phyloP scores from a whole-genome alignment of 2,329 filamentous ascomycete genomes.

The Penicillium verrucosum region DNA sequence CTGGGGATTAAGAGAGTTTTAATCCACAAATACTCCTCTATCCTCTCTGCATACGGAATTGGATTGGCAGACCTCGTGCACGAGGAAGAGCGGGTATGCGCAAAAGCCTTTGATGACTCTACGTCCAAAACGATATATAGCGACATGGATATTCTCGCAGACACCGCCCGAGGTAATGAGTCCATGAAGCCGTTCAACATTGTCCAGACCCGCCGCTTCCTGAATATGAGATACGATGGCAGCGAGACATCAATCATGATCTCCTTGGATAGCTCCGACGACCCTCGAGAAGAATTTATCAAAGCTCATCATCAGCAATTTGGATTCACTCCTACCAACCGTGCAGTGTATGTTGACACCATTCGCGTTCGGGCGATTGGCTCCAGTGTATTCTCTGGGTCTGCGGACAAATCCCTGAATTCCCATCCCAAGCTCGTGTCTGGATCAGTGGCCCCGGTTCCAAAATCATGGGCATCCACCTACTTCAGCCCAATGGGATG shows the following conservation, averaged over 20 bases:
- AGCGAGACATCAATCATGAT: conserved; percentile 47
- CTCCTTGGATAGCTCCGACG: conserved; percentile 33
- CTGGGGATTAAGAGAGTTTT: conserved; percentile 77
- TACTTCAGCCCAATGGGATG: conserved; percentile 2
- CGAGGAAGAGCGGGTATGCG: conserved; percentile 36
- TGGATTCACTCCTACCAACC: conserved; percentile 32
- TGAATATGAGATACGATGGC: conserved; percentile 42
- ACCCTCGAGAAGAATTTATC: conserved; percentile 36
- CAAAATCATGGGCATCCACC: neutral
- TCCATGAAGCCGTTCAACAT: conserved; percentile 1
- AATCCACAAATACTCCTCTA: conserved; percentile 58
- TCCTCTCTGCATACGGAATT: conserved; percentile 48
- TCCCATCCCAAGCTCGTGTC: neutral
- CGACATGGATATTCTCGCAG: neutral
- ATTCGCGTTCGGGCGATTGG: conserved; percentile 28
- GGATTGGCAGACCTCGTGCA: conserved; percentile 42
- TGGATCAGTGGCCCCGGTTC: neutral
- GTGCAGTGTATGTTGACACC: conserved; percentile 42
- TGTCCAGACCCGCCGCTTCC: neutral
- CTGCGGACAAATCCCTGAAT: neutral
- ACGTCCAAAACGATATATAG: neutral
- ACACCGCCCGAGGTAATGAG: neutral
- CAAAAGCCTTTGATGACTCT: conserved; percentile 7
- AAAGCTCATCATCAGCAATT: conserved; percentile 45
- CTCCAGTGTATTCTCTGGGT: neutral